These are phyloP conservation scores for Turnera subulata DNA, from an alignment of 345 rosid genomes.

Conservation along the genomic window DNA sequence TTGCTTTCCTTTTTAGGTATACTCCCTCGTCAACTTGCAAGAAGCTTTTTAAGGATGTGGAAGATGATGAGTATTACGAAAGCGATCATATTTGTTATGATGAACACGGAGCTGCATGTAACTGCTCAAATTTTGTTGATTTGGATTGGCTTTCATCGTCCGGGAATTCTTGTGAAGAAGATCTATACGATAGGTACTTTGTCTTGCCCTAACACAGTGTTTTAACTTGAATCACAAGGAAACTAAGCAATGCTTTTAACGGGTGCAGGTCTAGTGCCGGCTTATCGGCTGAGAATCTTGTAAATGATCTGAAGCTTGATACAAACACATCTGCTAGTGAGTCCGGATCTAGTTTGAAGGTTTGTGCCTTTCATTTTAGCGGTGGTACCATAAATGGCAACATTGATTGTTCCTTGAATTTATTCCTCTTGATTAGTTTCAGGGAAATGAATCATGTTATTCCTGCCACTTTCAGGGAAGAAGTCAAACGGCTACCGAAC, in stretches of 20 bases:
- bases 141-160: constrained; percentile 91
- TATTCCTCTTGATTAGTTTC: neutral
- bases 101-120: constrained; percentile 51
- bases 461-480: constrained; percentile 35
- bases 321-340: constrained; percentile 40
- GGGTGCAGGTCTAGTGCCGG: constrained; percentile 55
- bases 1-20: constrained; percentile 35
- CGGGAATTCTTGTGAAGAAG: constrained; percentile 83
- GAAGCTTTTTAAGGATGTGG: constrained; percentile 35
- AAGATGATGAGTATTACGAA: constrained; percentile 38
- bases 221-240: neutral
- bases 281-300: constrained; percentile 49
- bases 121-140: constrained; percentile 62
- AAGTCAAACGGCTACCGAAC: constrained; percentile 18
- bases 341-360: constrained; percentile 46
- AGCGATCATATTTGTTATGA: constrained; percentile 43
- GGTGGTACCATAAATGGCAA: too few species aligned
- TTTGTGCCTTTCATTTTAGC: constrained; percentile 17
- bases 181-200: constrained; percentile 57
- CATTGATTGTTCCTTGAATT: too few species aligned
- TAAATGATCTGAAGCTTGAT: constrained; percentile 35
- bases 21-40: constrained; percentile 29
- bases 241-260: neutral
- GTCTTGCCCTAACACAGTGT: neutral
- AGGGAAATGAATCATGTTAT: neutral